phyloP scores from a whole-genome alignment of 306 rosid species.

The Vigna hirtella region DNA sequence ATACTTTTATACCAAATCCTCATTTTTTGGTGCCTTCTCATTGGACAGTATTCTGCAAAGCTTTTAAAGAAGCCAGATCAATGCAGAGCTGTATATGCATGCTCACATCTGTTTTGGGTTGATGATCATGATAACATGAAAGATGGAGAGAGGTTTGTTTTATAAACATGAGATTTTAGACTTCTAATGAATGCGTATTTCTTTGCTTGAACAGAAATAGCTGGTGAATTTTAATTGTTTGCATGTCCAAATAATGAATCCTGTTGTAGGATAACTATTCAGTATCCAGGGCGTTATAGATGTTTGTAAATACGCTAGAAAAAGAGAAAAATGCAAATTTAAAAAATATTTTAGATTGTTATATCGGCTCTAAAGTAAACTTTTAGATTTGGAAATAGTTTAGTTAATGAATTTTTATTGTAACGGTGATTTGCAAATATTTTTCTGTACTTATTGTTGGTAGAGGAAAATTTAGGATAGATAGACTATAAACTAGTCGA shows the following conservation, averaged over 20 bases:
- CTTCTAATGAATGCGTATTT: constrained; percentile 18
- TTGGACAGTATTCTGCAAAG: constrained; percentile 88
- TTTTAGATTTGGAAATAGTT: neutral
- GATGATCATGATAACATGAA: constrained; percentile 87
- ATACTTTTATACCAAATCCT: constrained; percentile 26
- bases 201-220: constrained; percentile 38
- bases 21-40: constrained; percentile 28
- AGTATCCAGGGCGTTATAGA: neutral
- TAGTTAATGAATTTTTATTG: neutral
- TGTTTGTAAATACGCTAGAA: neutral
- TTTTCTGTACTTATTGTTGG: neutral
- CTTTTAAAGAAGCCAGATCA: constrained; percentile 97
- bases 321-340: neutral
- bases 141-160: constrained; percentile 94
- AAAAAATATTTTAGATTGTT: neutral
- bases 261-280: neutral
- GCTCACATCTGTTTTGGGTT: constrained; percentile 96
- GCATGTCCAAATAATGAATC: constrained; percentile 25
- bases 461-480: neutral
- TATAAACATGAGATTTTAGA: constrained; percentile 18
- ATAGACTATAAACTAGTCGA: neutral
- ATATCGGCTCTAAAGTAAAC: neutral
- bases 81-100: constrained; percentile 92
- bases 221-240: constrained; percentile 39
- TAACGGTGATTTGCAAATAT: neutral